Evolutionary conservation across 164 flowering plant species (phyloP), one percentile per base, ranked within the genome.

Genomic region (Dillenia suffruticosa): DNA sequence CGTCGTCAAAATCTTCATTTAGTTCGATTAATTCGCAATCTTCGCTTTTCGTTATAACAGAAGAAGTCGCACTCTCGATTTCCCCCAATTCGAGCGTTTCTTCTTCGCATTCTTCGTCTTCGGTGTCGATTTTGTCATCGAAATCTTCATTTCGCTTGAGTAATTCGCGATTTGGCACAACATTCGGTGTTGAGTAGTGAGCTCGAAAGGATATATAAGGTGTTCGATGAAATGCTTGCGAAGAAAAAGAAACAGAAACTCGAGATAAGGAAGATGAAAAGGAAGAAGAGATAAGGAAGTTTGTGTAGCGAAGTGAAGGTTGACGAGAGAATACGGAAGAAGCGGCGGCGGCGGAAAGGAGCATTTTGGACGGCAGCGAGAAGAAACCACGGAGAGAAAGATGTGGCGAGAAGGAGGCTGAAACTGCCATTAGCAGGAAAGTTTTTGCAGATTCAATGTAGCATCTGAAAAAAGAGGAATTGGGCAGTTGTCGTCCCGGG

Each of bases 201-300:
- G 44, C 26, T 49, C 26, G 19, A 13, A 5, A 12, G 44, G 50
- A 4, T 17, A 14, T 32, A 51, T 58, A 32, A 10, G 56, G 22
- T 2, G 15, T 50, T 50, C 46, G 58, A 24, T 56, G 49, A 26
- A 19, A 9, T 19, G 62, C 8, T 9, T 45, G 10, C 19, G 60
- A 56, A 45, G 62, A 56, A 3, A 46, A 54, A 22, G 71, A 56
- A 3, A 63, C 51, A 10, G 68, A 44, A 44, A 2, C 8, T 49
- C 10, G 26, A 1, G 52, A 61, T 44, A n/a, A 19, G 5, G 48
- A 43, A 44, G 51, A 56, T 49, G 51, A 44, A 59, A 1, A 19
- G 22, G 22, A 24, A 46, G 60, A 64, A 52, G 51, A 7, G 22
- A 2, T 9, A 47, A 58, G 19, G 45, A 50, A 15, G 22, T 62